Evolutionary conservation across 305 asterid genomes (phyloP), one percentile per base, ranked within the genome.

Genomic region (Euphrasia arctica): DNA sequence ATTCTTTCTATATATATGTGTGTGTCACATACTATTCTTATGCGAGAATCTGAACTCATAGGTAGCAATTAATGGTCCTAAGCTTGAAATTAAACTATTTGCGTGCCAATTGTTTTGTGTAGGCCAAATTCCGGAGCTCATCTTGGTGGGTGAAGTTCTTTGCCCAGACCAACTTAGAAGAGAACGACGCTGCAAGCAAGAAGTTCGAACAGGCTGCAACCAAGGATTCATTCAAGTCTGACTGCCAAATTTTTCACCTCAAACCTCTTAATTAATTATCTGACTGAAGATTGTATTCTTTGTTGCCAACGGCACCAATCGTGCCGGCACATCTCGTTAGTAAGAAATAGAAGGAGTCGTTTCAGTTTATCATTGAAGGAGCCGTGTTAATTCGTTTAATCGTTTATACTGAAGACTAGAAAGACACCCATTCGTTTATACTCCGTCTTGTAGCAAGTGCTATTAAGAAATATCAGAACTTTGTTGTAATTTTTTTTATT

Each of bases 171-270:
- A 76, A 78, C 75, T 74, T 88, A 72, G 94, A 85, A 75, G 94
- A 85, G 78, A 85, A 88, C 54, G 96, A 88, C 74, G 70, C 70
- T 45, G 91, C 77, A 5, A 62, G 54, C n/a, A 88, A 88, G 89
- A 85, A 85, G 78, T 85, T 85, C 41, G 94, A 88, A 58, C 82
- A 82, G 70, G 91, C 88, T 42, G 82, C 83, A 28, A 59, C 74
- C 15, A 80, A 85, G 81, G 73, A 66, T 58, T 72, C 89, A 1
- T 79, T 75, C 72, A 73, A 74, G 74, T 74, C 94, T 11, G 72
- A 79, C 65, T 88, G 96, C 84, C 96, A 88, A 75, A 71, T 88
- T 72, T 88, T 88, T 80, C 96, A 85, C 75, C 91, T 88, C 45
- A 88, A 82, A 70, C 68, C 91, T 36, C 72, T 69, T 72, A 81